A percentile compares a stretch with the other conserved stretches of the same genome.
These are phyloP conservation scores for Arthrobotrys megalospora DNA, from an alignment of 2,329 filamentous ascomycete genomes.

Conservation along the genomic window DNA sequence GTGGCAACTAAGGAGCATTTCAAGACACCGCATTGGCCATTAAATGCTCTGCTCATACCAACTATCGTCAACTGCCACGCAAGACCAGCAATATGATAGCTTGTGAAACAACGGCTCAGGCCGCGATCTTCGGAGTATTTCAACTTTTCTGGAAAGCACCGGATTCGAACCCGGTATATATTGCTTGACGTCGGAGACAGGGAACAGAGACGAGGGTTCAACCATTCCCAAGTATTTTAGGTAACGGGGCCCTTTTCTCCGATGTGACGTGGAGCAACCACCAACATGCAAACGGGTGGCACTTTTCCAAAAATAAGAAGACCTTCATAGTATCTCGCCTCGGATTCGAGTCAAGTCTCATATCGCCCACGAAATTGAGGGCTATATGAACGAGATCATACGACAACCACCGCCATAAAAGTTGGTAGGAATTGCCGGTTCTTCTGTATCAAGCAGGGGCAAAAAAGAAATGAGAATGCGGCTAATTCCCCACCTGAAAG, in stretches of 20 bases:
- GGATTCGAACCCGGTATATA: constrained; percentile 23
- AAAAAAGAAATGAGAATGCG: not conserved
- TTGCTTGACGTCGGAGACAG: constrained; percentile 36
- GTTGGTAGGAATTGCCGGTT: constrained; percentile 15
- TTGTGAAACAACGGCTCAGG: constrained; percentile 57
- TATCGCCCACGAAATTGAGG: constrained; percentile 2
- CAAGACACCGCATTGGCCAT: constrained; percentile 38
- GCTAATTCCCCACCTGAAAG: constrained; percentile 5
- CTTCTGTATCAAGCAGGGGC: not conserved
- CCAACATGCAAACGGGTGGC: constrained; percentile 25
- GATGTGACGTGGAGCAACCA: constrained; percentile 51
- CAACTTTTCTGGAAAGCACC: constrained; percentile 58
- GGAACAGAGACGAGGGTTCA: constrained; percentile 27
- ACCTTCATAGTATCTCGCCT: constrained; percentile 10
- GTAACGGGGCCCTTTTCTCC: constrained; percentile 46
- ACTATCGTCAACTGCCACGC: constrained; percentile 34
- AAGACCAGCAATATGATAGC: constrained; percentile 38
- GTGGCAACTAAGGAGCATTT: constrained; percentile 41
- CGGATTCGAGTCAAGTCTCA: constrained; percentile 37
- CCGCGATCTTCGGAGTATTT: constrained; percentile 57
- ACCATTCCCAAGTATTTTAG: constrained; percentile 38
- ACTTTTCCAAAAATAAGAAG: constrained; percentile 36
- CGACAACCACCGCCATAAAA: not conserved
- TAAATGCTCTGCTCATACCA: constrained; percentile 23
- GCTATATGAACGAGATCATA: constrained; percentile 10